Evolutionary conservation across 2,329 filamentous ascomycete genomes (phyloP), one percentile per base, ranked within the genome.

Genomic region (Cercospora canescens): DNA sequence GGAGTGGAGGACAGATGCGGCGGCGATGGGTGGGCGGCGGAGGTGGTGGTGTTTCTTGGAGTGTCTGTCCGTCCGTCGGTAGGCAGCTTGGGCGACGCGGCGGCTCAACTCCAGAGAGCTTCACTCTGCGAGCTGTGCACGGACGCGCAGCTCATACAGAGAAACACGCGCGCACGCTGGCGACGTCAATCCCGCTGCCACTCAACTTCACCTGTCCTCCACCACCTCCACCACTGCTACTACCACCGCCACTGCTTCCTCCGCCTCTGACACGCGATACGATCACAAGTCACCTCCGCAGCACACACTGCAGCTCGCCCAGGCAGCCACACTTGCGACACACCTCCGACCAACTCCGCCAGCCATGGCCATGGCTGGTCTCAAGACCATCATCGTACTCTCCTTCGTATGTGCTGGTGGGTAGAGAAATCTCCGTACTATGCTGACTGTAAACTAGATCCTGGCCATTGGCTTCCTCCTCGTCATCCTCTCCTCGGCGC

Each of bases 331-430:
- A 35, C 52, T 5, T 24, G 52, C 30, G 52, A 35, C n/a, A 34
- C 32, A 39, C 56, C 48, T 62, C 55, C 63, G 48, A 30, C 60
- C 41, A 16, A 52, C 35, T 57, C 62, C 62, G 45, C 50, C 55
- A 62, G 54, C 64, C 58, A 69, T 68, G 68, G 71, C 83, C 83
- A 87, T 92, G 84, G 93, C 95, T 75, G 95, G 95, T 79, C 89
- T 99, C 77, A 98, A 97, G 84, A 99, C 95, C 73, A 99, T 99
- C 82, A 99, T 99, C 81, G 93, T 92, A 71, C 91, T 99, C 74
- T 98, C 95, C 78, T 99, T 99, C 83, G 95, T 92, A 87, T 63
- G 16, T 52, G 8, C 21, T 35, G 30, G 26, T 45, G 16, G 4
- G 24, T 35, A 59, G 18, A 21, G 14, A 18, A 2, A 21, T 45